phyloP scores from a whole-genome alignment of 2,329 filamentous ascomycete species.

The Stemphylium beticola region DNA sequence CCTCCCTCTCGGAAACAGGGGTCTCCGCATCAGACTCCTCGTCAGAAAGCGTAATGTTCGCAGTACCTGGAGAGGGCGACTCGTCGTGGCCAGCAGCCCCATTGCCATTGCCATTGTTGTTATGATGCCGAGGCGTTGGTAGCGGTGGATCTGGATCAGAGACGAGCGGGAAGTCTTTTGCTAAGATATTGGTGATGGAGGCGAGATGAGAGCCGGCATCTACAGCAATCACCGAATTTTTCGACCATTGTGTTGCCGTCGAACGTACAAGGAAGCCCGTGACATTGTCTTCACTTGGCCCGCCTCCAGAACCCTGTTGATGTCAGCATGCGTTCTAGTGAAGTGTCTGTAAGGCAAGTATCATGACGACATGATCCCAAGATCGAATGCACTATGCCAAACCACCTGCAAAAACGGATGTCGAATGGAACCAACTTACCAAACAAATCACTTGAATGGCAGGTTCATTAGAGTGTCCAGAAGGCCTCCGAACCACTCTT shows the following conservation, averaged over 20 bases:
- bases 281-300: conserved; percentile 86
- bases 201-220: conserved; percentile 91
- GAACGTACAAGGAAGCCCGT: conserved; percentile 90
- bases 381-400: neutral
- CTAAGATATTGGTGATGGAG: conserved; percentile 80
- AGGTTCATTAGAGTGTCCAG: conserved; percentile 45
- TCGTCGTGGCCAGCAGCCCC: conserved; percentile 22
- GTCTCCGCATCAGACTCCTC: conserved; percentile 39
- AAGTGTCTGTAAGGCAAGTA: neutral
- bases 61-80: conserved; percentile 35
- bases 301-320: conserved; percentile 83
- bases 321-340: conserved; percentile 13
- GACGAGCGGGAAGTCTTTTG: conserved; percentile 59
- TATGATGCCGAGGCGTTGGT: conserved; percentile 19
- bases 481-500: conserved; percentile 45
- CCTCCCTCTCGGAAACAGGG: conserved; percentile 33
- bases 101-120: conserved; percentile 21
- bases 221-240: conserved; percentile 85
- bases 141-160: conserved; percentile 26
- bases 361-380: neutral
- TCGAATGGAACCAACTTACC: conserved; percentile 34
- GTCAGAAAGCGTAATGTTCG: conserved; percentile 28
- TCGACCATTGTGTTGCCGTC: conserved; percentile 76
- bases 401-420: neutral
- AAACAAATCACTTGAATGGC: conserved; percentile 59